Percentiles rank a stretch among this genome's conserved stretches.
phyloP scores from a whole-genome alignment of 768 basidiomycete species.

The Tephrocybe sp. region DNA sequence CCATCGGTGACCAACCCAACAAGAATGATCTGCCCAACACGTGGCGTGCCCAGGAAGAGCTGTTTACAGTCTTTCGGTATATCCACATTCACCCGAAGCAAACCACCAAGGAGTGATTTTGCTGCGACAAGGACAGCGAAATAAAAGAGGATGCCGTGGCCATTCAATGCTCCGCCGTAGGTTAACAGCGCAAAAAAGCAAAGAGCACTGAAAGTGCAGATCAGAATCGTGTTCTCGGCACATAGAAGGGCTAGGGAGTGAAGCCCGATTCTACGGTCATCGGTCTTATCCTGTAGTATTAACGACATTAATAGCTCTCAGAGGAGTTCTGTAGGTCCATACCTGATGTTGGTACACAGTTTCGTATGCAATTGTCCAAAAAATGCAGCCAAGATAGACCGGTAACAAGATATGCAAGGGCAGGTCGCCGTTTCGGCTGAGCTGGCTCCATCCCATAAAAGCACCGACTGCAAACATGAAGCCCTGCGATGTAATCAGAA shows the following conservation, averaged over 20 bases:
- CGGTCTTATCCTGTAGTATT: conserved; percentile 51
- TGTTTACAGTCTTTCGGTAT: conserved; percentile 24
- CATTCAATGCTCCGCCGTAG: conserved; percentile 44
- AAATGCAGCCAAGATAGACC: conserved; percentile 24
- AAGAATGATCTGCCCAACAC: conserved; percentile 27
- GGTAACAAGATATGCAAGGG: conserved; percentile 25
- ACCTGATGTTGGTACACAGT: conserved; percentile 34
- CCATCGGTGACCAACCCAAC: conserved; percentile 24
- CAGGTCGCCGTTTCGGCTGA: conserved; percentile 20
- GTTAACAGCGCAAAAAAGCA: conserved; percentile 44
- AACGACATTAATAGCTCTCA: not conserved
- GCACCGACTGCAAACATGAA: conserved; percentile 31
- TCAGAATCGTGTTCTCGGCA: conserved; percentile 42
- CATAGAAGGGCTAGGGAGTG: conserved; percentile 61
- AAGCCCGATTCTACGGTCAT: conserved; percentile 56
- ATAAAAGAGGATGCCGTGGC: conserved; percentile 39
- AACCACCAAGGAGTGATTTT: conserved; percentile 16
- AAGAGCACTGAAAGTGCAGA: conserved; percentile 44
- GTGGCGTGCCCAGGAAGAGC: conserved; percentile 26
- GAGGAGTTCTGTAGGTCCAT: not conserved
- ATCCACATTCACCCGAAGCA: conserved; percentile 27
- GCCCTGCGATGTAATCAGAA: conserved; percentile 18
- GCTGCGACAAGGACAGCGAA: conserved; percentile 19
- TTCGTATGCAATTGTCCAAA: conserved; percentile 33
- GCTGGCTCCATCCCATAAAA: conserved; percentile 32